Evolutionary conservation across 2,329 filamentous ascomycete species (phyloP), one percentile per base, ranked within the genome.

Genomic region (Aureobasidium vineae): DNA sequence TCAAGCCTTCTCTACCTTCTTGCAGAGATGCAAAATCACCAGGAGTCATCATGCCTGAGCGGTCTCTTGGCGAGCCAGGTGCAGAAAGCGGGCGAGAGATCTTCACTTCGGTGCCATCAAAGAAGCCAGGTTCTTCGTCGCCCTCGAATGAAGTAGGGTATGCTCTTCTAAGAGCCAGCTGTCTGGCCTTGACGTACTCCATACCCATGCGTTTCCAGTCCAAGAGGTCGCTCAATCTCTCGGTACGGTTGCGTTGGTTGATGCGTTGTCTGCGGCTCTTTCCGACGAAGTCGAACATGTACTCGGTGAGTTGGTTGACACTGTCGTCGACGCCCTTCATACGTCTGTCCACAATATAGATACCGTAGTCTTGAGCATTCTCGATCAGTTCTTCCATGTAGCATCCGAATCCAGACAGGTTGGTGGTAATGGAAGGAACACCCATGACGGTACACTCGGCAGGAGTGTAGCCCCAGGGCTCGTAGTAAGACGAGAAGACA

Each of bases 201-300:
- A 98, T 89, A 26, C 95, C 95, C 95, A 99, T 99, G 59, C 95
- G 86, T 85, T 98, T 98, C 95, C 95, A 99, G 80, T 99, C 95
- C 47, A 99, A 84, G 68, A 99, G 83, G 76, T 99, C 95, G 74
- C 92, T 96, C 65, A 99, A 82, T 56, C 95, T 88, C 82, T 99
- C 95, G 0, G 95, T 99, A 65, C 95, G 88, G 80, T 99, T 99
- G 59, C 95, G 88, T 82, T 98, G 95, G 84, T 99, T 99, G 84
- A 99, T 99, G 60, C 95, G 91, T 79, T 99, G 95, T 68, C 95
- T 88, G 67, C 92, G 90, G 78, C 91, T 96, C 87, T 99, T 99
- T 75, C 85, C 85, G 69, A 90, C 90, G 76, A 97, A 99, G 54
- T 98, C 92, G 75, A 88, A 95, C 94, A 99, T 98, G 81, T 86